These are phyloP conservation scores for Candida sithepensis DNA, from an alignment of 805 yeast species.

Conservation along the genomic window DNA sequence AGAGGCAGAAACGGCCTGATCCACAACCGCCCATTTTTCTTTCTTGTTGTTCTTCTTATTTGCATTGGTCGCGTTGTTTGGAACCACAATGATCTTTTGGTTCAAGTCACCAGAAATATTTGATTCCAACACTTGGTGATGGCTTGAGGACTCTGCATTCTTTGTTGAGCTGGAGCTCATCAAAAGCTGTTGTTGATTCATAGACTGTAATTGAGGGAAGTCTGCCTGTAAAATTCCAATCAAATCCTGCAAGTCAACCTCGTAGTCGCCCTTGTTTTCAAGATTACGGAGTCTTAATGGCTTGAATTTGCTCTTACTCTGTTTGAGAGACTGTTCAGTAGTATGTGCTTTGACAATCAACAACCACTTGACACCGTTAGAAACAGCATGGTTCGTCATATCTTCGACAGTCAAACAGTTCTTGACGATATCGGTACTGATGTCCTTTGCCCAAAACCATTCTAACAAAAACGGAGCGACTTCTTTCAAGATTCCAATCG, in stretches of 20 bases:
- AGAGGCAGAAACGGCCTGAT: constrained; percentile 63
- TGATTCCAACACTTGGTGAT: not conserved
- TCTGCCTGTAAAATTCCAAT: constrained; percentile 37
- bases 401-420: constrained; percentile 56
- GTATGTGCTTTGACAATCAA: constrained; percentile 71
- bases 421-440: constrained; percentile 68
- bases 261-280: constrained; percentile 58
- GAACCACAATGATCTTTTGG: constrained; percentile 63
- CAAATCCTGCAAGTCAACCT: constrained; percentile 69
- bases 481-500: constrained; percentile 50
- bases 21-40: constrained; percentile 75
- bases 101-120: constrained; percentile 15
- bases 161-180: not conserved
- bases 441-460: constrained; percentile 70
- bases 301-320: constrained; percentile 51
- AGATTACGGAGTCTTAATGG: constrained; percentile 72
- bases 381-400: constrained; percentile 54
- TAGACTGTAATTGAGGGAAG: constrained; percentile 1
- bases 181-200: not conserved
- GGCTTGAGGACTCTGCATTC: no score
- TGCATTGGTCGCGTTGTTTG: constrained; percentile 79
- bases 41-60: constrained; percentile 69
- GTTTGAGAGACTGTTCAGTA: constrained; percentile 19
- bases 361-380: constrained; percentile 73
- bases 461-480: constrained; percentile 62